Evolutionary conservation across 257 asterid species (phyloP), one percentile per base, ranked within the genome.

Genomic region (Avicennia marina): DNA sequence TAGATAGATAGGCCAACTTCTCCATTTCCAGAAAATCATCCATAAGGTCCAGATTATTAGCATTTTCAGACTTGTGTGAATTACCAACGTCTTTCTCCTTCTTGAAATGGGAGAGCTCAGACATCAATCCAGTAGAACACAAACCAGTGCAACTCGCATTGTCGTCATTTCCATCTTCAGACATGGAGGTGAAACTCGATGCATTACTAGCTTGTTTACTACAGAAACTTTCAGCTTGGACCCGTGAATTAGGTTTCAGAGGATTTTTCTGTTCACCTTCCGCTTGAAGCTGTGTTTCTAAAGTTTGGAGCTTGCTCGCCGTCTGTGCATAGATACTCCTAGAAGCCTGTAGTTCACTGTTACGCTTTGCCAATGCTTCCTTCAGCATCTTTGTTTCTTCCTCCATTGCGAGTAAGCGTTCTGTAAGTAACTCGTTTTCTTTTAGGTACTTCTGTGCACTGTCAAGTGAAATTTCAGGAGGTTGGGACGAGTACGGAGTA

Each of bases 11-110:
- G 16, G 98, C 98, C 57, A 93, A 74, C 75, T 89, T 93, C 81
- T 93, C 98, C 97, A 93, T 93, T 78, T 93, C 98, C 74, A 89
- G 70, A 70, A 93, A 93, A 67, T 93, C 98, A 72, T 93, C 98
- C 98, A 93, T 93, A 25, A 93, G 94, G 69, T 76, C 94, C 67
- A 69, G 76, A 53, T 78, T 81, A 62, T 67, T 86, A 26, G 94
- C 57, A 68, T 54, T 78, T 60, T 81, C 90, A 53, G 90, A 73
- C 61, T 76, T 85, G 41, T 56, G 80, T 7, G 84, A 85, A 75
- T 84, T 74, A 39, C 75, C 90, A 2, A 63, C 69, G 61, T 51
- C 67, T 72, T 80, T 85, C 44, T 80, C 96, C 81, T 73, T 88
- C 76, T 88, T 83, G 65, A 70, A 24, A 78, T 76, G 89, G 29